phyloP scores from a whole-genome alignment of 2,329 filamentous ascomycete species.

The Penicillium sp. region DNA sequence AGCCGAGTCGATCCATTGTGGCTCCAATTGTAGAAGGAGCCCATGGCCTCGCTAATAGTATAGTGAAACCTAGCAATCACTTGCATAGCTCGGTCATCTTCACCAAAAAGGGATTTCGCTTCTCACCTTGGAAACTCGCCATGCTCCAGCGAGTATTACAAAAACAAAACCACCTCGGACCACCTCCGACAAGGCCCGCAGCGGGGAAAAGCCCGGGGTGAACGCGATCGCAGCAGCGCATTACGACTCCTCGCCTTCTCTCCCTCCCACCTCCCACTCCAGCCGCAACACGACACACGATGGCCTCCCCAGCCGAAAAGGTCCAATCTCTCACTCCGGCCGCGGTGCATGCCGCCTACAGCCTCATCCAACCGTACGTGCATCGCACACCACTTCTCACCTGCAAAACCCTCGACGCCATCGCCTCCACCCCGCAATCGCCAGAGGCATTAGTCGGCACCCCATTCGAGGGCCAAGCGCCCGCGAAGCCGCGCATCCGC shows the following conservation, averaged over 20 bases:
- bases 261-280: neutral
- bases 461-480: constrained; percentile 54
- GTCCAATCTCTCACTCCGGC: constrained; percentile 60
- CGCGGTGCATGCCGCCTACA: constrained; percentile 69
- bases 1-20: no score
- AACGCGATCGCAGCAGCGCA: no score
- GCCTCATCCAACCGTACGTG: constrained; percentile 69
- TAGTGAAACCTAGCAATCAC: no score
- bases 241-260: neutral
- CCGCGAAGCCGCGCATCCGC: constrained; percentile 63
- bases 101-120: constrained; percentile 1
- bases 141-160: neutral
- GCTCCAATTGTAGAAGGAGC: no score
- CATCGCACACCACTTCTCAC: constrained; percentile 83
- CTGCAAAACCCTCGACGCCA: constrained; percentile 66
- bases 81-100: no score
- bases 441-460: constrained; percentile 55
- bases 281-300: constrained; percentile 21
- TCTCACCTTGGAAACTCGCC: neutral
- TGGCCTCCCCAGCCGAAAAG: constrained; percentile 41
- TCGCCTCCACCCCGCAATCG: constrained; percentile 70
- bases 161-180: no score
- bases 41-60: no score
- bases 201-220: no score
- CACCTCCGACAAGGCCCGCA: no score